Base-by-base conservation (phyloP, 2,329 filamentous ascomycete species). In the Basipetospora chlamydospora region DNA sequence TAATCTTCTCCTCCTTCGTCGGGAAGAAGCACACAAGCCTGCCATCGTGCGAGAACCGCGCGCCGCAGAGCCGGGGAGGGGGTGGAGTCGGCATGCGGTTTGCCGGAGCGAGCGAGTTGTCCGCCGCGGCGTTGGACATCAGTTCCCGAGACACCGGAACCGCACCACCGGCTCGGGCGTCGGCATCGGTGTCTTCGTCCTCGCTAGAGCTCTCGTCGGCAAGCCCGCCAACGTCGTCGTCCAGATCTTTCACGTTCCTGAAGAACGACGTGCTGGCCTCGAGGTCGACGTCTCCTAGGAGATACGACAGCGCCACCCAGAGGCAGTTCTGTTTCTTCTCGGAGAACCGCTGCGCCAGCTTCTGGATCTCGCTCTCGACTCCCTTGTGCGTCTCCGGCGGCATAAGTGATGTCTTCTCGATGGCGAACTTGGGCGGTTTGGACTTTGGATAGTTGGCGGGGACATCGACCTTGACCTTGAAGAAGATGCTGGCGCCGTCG, bases 171-270 rank as follows among this genome's bases (percentile, higher is more conserved):
- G 64, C 51, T 1, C 64, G 67, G 17, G 67, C 62, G 31, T 62
- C 62, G 26, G 86, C 82, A 16, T 87, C 83, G n/a, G n/a, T n/a
- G n/a, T n/a, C n/a, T 44, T 87, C 82, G 41, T 84, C 80, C 43
- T 85, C 80, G 47, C 82, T 92, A 3, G 85, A 95, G 45, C 83
- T 88, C 44, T 90, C 84, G 39, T 82, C 80, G 21, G 63, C 67
- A 25, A 75, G 54, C 3, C 59, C 71, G 40, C 67, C 70, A 5
- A 71, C 49, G 32, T 66, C 64, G 47, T 73, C 66, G 37, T 72
- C 73, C 6, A 75, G 54, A 44, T 81, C 77, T 44, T 75, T 67
- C 9, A 78, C 71, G 42, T 73, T 73, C 43, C 73, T 72, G 48
- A 78, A 76, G 42, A 72, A 68, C 1, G 66, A 68, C 6, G 71